phyloP scores from a whole-genome alignment of 306 rosid genomes.

The Dalbergia cultrata region DNA sequence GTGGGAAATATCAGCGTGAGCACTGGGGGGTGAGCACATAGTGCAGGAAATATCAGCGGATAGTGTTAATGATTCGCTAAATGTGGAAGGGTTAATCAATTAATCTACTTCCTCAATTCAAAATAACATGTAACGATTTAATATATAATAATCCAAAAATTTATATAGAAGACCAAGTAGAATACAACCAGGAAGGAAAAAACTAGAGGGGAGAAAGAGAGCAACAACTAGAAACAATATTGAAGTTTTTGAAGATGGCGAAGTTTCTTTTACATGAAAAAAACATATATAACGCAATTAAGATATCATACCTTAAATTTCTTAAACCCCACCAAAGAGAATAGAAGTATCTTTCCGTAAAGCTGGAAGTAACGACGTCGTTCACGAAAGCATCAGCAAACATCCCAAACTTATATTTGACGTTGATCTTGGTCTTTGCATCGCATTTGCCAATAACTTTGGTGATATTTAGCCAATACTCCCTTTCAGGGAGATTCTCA shows the following conservation, averaged over 20 bases:
- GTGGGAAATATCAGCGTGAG: too few species aligned
- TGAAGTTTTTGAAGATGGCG: too few species aligned
- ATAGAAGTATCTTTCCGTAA: conserved; percentile 73
- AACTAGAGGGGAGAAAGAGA: background rate
- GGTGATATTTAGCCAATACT: conserved; percentile 76
- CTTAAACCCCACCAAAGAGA: conserved; percentile 65
- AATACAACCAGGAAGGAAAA: too few species aligned
- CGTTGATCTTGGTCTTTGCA: conserved; percentile 49
- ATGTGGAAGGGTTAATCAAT: too few species aligned
- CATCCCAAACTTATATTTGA: conserved; percentile 78
- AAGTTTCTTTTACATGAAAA: too few species aligned
- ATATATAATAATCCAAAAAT: too few species aligned
- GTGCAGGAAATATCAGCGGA: too few species aligned
- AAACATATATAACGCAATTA: background rate
- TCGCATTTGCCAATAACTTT: conserved; percentile 57
- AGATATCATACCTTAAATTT: conserved; percentile 70
- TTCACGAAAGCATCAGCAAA: conserved; percentile 75
- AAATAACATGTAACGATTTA: too few species aligned
- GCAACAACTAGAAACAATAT: background rate
- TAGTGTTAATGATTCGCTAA: too few species aligned
- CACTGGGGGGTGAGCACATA: too few species aligned
- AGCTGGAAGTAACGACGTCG: conserved; percentile 67
- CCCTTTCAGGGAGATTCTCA: conserved; percentile 53
- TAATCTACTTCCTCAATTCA: too few species aligned
- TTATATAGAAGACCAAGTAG: too few species aligned